Base-by-base conservation (phyloP, 2,329 filamentous ascomycete species). In the Trichothecium roseum region DNA sequence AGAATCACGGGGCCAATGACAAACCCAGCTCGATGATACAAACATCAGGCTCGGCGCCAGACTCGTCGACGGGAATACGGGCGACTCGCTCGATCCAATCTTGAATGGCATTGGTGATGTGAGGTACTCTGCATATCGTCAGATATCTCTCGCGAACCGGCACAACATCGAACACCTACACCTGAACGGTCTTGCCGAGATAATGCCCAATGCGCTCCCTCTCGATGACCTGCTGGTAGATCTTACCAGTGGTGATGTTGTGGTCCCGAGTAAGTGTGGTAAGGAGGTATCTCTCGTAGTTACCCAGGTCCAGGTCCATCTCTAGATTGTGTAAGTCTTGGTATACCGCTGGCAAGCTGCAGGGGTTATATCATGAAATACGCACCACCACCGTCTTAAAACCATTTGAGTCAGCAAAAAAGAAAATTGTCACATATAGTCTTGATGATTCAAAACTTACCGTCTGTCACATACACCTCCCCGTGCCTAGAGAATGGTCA, bases 161-260 rank as follows among this genome's bases (percentile, higher is more conserved):
- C 5, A 15, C 8, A 15, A 39, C 16, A 13, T 15, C 10, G n/a
- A 33, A 27, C 31, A 50, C 49, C 9, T 45, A 53, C 37, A 93
- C 82, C 59, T 95, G 87, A 13, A 93, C 81, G 14, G 88, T 87
- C 57, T 82, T 79, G 45, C 89, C 89, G 10, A 96, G 73, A 51
- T 94, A 96, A 55, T 91, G 80, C 37, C 74, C 73, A 28, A 60
- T 59, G 18, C 72, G 63, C 52, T 76, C 72, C 40, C 75, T 77
- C 51, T 87, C 71, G 49, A 94, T 87, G 36, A 95, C 88, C 50
- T 83, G 77, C 52, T 85, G 72, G 63, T 95, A 96, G 47, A 96
- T 86, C 67, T 96, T 95, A 54, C 91, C 91, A 5, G 89, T 94
- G 4, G 91, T 98, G 60, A 98, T 94, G 61, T 96, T 96, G 67